Base-by-base conservation (phyloP, 495 filamentous ascomycete genomes). In the Sordaria brevicollis region DNA sequence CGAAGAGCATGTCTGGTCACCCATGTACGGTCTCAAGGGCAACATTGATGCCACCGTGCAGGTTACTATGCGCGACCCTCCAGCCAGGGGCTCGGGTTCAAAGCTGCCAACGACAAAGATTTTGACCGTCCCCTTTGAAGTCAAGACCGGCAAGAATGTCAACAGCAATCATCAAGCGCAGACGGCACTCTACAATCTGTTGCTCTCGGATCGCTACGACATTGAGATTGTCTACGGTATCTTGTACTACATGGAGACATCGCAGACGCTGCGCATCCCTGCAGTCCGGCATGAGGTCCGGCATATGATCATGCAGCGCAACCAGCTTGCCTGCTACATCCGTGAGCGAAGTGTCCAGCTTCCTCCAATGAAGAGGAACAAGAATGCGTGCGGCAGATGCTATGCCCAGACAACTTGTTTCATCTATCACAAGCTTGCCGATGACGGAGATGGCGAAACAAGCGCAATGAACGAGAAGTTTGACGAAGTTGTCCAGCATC, bases 41-140 rank as follows among this genome's bases (percentile, higher is more conserved):
- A 98, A 97, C 77, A 93, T 99, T 69, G 95, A 99, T 81, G 95
- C 95, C n/a, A 98, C 95, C 5, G 90, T 99, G 13, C 92, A 98
- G 80, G 89, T 94, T n/a, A 87, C 86, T 5, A 90, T 96, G 82
- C 79, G 88, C 49, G 92, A 97, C 15, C 49, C 49, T 35, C 31
- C n/a, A 65, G 39, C 29, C 33, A 65, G 35, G 81, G 86, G 70
- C 74, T 82, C 31, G 78, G 80, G 65, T 73, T 87, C 72, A 36
- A 90, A 87, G 73, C 21, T 11, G 13, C 5, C 49, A 8, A 62
- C 49, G 5, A 62, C 25, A 21, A 62, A 62, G 13, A 92, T 85
- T 5, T 83, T 99, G 67, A 91, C 93, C 3, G 92, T 97, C 17
- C 95, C 95, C 4, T 91, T 98, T 71, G 95, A 99, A 76, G 83